These are phyloP conservation scores for Yamagishiella unicocca DNA, from an alignment of 139 green algal species.

Conservation along the genomic window DNA sequence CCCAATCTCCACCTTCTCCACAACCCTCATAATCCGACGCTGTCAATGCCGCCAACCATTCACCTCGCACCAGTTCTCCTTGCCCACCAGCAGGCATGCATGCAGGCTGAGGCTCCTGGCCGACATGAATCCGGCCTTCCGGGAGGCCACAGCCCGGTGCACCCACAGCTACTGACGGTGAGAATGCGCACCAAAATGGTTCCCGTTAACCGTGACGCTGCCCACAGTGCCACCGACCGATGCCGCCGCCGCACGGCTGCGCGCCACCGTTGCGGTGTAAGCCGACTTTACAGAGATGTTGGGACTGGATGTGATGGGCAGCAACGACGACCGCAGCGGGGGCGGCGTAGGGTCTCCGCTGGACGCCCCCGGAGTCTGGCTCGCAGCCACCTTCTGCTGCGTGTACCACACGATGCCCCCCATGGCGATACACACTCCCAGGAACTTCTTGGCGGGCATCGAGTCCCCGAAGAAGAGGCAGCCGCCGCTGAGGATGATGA, in stretches of 20 bases:
- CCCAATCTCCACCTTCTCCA: too few relatives aligned
- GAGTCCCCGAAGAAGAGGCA: conserved; percentile 88
- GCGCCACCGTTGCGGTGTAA: conserved; percentile 20
- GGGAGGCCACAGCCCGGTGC: too few relatives aligned
- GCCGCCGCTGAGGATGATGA: conserved; percentile 88
- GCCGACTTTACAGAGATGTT: conserved; percentile 16
- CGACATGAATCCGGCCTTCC: too few relatives aligned
- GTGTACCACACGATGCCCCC: conserved; percentile 88
- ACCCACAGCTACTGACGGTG: too few relatives aligned
- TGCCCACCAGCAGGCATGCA: too few relatives aligned
- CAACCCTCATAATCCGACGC: too few relatives aligned
- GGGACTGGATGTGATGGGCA: conserved; percentile 7
- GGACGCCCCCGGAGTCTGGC: not conserved
- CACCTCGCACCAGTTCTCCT: too few relatives aligned
- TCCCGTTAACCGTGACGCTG: not conserved
- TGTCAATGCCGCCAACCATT: too few relatives aligned
- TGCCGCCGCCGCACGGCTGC: not conserved
- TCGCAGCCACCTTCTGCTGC: conserved; percentile 51
- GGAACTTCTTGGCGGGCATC: conserved; percentile 83
- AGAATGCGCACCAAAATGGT: too few relatives aligned
- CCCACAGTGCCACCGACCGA: not conserved
- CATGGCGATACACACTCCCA: conserved; percentile 84
- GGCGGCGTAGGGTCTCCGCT: not conserved
- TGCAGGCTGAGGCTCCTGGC: too few relatives aligned
- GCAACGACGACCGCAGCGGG: not conserved